Percentiles rank a stretch among this genome's conserved stretches.
These are phyloP conservation scores for Collybia sp. DNA, from an alignment of 768 basidiomycete species.

Conservation along the genomic window DNA sequence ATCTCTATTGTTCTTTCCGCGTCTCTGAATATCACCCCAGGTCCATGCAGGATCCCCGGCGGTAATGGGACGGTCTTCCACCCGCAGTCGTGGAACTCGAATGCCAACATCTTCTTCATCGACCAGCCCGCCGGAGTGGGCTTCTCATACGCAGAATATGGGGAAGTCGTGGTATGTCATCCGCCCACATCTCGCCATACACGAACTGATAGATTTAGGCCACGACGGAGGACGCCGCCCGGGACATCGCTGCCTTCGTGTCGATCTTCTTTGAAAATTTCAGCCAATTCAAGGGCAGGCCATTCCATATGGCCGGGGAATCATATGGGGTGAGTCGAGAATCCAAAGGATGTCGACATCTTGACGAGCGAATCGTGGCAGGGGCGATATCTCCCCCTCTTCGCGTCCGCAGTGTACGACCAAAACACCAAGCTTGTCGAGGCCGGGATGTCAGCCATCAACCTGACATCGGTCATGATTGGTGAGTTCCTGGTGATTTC, in stretches of 20 bases:
- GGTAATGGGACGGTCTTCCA: constrained; percentile 47
- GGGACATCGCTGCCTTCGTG: constrained; percentile 68
- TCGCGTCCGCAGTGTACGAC: constrained; percentile 75
- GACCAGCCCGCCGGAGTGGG: constrained; percentile 62
- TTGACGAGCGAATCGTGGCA: constrained; percentile 13
- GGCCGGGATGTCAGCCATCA: constrained; percentile 54
- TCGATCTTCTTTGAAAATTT: constrained; percentile 75
- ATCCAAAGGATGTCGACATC: neutral
- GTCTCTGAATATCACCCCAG: constrained; percentile 18
- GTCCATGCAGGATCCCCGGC: constrained; percentile 62
- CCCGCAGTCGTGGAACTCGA: constrained; percentile 62
- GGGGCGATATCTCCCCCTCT: constrained; percentile 71
- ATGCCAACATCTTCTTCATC: constrained; percentile 60
- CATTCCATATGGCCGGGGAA: constrained; percentile 68
- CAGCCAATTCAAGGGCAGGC: constrained; percentile 60
- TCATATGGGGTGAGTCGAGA: constrained; percentile 60
- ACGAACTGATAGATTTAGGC: constrained; percentile 27
- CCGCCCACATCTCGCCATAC: neutral
- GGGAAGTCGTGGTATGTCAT: constrained; percentile 51
- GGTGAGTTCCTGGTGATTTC: constrained; percentile 29
- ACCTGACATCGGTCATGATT: constrained; percentile 70
- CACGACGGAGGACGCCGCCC: constrained; percentile 63
- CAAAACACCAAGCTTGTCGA: constrained; percentile 52
- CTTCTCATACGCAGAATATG: constrained; percentile 62
- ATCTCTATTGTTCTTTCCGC: neutral